Conservation (phyloP, 192 early-diverging fungal species). For the Mortierella claussenii region DNA sequence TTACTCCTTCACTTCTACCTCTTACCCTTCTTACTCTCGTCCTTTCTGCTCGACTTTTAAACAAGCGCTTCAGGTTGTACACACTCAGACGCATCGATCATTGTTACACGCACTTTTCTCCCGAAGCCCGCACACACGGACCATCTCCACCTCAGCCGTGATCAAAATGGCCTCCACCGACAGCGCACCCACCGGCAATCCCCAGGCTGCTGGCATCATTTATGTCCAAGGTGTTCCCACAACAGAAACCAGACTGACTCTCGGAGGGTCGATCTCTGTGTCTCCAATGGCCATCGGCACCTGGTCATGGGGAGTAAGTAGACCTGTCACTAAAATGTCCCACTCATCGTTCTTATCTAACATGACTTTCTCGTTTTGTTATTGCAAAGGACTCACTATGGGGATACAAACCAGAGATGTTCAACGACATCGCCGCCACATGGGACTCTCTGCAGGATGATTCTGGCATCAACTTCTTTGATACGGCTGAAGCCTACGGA, state of each 20-base stretch:
- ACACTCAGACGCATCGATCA: too few relatives aligned
- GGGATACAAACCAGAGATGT: constrained; percentile 55
- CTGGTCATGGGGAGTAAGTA: constrained; percentile 60
- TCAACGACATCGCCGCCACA: constrained; percentile 52
- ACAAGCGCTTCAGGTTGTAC: too few relatives aligned
- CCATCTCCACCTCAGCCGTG: background rate
- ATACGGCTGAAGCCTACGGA: constrained; percentile 63
- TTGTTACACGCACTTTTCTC: background rate
- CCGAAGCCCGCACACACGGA: background rate
- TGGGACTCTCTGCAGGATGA: constrained; percentile 50
- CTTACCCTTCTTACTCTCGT: too few relatives aligned
- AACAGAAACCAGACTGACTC: constrained; percentile 42
- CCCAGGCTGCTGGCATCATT: constrained; percentile 26
- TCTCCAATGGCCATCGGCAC: constrained; percentile 59
- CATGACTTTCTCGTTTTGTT: background rate
- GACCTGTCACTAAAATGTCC: too few relatives aligned
- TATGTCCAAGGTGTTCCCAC: constrained; percentile 55
- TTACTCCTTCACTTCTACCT: too few relatives aligned
- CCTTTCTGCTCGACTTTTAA: too few relatives aligned
- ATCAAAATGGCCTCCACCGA: constrained; percentile 8
- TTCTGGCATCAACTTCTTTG: constrained; percentile 58
- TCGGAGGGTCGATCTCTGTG: constrained; percentile 44
- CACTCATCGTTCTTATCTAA: background rate
- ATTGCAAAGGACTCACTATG: constrained; percentile 33
- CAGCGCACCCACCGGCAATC: constrained; percentile 6